Evolutionary conservation across 2,329 filamentous ascomycete species (phyloP), one percentile per base, ranked within the genome.

Genomic region (Myrmaecium sp.): DNA sequence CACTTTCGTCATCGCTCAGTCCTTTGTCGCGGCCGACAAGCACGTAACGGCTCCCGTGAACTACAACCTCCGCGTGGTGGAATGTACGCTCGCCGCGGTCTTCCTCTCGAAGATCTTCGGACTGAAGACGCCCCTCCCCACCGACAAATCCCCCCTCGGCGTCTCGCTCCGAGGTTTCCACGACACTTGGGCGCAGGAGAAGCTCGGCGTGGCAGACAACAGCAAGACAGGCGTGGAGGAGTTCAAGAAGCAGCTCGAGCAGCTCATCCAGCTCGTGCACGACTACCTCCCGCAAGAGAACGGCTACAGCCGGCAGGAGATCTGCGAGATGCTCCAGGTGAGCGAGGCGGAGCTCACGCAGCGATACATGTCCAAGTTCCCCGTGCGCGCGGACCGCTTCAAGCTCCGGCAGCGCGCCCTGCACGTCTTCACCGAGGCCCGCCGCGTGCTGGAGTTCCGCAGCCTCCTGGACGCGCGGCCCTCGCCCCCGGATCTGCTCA

Each of bases 21-120:
- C 79, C 32, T 93, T 93, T 49, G 78, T 98, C 33, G 76, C 77
- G 10, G 80, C 86, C 4, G 84, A 95, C 61, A 98, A 98, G 58
- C 80, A 89, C 45, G 78, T 86, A 34, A 93, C 86, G 1, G 89
- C 77, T 0, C 86, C 86, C 0, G 74, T 91, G 36, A 82, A 86
- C 62, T 98, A 95, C 62, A 98, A 98, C 52, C 68, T 98, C 14
- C 77, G 89, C 15, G 89, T 98, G 2, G 89, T 94, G 19, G 89
- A 98, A 55, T 91, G 82, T 57, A 89, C 78, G 28, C 66, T 98
- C 17, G 89, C 89, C 3, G 83, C 89, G 3, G 58, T 67, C 10
- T 63, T 74, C 16, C 52, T 77, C 2, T 64, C 69, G 21, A 72
- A 70, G 39, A 59, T 64, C 21, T 61, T 71, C 33, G 57, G 57